These are phyloP conservation scores for Atractiella rhizophila DNA, from an alignment of 768 basidiomycete species.

Conservation along the genomic window DNA sequence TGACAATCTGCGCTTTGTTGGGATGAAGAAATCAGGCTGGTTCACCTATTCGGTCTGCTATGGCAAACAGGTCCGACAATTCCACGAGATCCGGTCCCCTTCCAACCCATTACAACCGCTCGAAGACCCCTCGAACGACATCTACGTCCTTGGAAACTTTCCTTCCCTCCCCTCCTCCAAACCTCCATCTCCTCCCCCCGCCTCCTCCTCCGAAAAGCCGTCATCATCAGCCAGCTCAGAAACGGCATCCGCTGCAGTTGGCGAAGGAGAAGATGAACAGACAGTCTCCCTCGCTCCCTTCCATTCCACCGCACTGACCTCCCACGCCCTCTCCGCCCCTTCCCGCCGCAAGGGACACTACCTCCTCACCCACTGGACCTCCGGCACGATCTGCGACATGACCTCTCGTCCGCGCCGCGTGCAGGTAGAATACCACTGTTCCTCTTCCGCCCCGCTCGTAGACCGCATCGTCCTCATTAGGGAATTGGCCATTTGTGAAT, in stretches of 20 bases:
- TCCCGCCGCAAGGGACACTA: slow-evolving; percentile 56
- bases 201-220: slow-evolving; percentile 36
- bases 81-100: slow-evolving; percentile 59
- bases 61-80: slow-evolving; percentile 81
- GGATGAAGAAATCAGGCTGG: slow-evolving; percentile 72
- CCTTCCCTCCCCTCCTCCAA: slow-evolving; percentile 29
- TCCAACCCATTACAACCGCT: slow-evolving; percentile 9
- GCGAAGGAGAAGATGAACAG: slow-evolving; percentile 41
- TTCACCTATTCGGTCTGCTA: slow-evolving; percentile 77
- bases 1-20: too few species aligned
- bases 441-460: too few species aligned
- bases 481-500: slow-evolving; percentile 44
- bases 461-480: slow-evolving; percentile 18
- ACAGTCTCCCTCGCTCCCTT: slow-evolving; percentile 38
- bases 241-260: too few species aligned
- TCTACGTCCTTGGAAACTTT: slow-evolving; percentile 11
- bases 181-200: slow-evolving; percentile 23
- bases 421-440: too few species aligned
- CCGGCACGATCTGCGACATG: slow-evolving; percentile 76
- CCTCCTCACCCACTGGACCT: slow-evolving; percentile 39
- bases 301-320: slow-evolving; percentile 40
- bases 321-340: slow-evolving; percentile 10
- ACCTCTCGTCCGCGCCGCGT: slow-evolving; percentile 64
- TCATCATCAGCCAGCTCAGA: too few species aligned
- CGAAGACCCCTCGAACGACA: slow-evolving; percentile 18